Conservation (phyloP, 768 basidiomycete genomes). For the Jaapia argillacea region DNA sequence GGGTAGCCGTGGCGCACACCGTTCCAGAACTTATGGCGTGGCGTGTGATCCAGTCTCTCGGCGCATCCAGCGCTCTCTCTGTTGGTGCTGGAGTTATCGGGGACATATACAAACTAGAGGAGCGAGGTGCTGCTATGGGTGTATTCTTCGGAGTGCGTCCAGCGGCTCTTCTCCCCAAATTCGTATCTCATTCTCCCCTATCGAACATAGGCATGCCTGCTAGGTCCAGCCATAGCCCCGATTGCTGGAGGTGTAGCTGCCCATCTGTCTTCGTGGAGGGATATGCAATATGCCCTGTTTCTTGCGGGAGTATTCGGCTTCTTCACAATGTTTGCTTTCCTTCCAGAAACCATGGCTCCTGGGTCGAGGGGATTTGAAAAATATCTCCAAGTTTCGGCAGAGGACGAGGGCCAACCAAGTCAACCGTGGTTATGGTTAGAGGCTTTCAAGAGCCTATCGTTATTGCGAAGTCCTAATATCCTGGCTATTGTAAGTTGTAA, state of each 20-base stretch:
- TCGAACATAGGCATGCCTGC: slow-evolving; percentile 31
- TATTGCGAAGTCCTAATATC: slow-evolving; percentile 54
- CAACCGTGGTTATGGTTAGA: slow-evolving; percentile 39
- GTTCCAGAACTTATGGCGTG: slow-evolving; percentile 43
- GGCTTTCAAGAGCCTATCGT: slow-evolving; percentile 38
- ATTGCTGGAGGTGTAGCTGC: slow-evolving; percentile 45
- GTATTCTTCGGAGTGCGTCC: slow-evolving; percentile 39
- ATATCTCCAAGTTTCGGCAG: slow-evolving; percentile 5
- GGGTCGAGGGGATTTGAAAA: slow-evolving; percentile 46
- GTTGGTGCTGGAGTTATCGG: slow-evolving; percentile 52
- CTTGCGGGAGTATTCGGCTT: slow-evolving; percentile 28
- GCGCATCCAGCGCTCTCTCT: slow-evolving; percentile 45
- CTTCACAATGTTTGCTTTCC: slow-evolving; percentile 28
- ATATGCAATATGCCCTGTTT: slow-evolving; percentile 40
- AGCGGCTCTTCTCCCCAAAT: not conserved
- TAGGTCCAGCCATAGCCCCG: slow-evolving; percentile 57
- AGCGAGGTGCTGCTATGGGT: slow-evolving; percentile 51
- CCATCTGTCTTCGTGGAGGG: slow-evolving; percentile 58
- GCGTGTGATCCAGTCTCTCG: slow-evolving; percentile 58
- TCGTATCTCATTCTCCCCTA: not conserved
- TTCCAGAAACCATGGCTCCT: slow-evolving; percentile 67
- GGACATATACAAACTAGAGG: slow-evolving; percentile 57
- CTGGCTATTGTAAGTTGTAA: slow-evolving; percentile 34
- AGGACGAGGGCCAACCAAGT: slow-evolving; percentile 2
- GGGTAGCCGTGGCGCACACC: slow-evolving; percentile 37